These are phyloP conservation scores for Talaromyces proteolyticus DNA, from an alignment of 495 filamentous ascomycete genomes.

Conservation along the genomic window DNA sequence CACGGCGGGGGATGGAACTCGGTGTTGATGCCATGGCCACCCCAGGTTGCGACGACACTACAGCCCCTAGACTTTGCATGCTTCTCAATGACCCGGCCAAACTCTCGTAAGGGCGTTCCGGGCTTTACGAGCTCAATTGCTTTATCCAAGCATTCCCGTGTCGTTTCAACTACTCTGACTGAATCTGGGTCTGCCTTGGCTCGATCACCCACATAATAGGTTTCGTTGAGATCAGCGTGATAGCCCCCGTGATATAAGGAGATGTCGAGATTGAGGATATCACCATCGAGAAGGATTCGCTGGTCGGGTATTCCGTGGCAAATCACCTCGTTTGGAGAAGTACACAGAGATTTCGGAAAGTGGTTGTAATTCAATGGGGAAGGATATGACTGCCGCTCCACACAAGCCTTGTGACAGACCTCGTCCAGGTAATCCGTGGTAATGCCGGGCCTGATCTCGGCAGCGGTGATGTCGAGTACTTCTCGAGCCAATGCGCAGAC, in stretches of 20 bases:
- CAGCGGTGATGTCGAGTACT: constrained; percentile 73
- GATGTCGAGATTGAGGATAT: constrained; percentile 69
- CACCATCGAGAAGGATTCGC: constrained; percentile 58
- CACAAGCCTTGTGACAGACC: constrained; percentile 72
- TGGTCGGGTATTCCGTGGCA: constrained; percentile 71
- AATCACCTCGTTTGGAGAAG: constrained; percentile 75
- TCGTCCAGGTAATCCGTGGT: constrained; percentile 82
- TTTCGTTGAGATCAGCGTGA: constrained; percentile 69
- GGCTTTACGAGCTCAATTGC: constrained; percentile 66
- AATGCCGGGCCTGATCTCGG: constrained; percentile 61
- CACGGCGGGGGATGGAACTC: constrained; percentile 66
- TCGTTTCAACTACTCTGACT: constrained; percentile 60
- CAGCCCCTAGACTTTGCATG: constrained; percentile 58
- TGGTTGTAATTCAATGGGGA: constrained; percentile 79
- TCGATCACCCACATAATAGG: constrained; percentile 66
- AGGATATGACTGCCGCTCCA: constrained; percentile 77
- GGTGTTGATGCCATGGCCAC: constrained; percentile 65
- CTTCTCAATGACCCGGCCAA: constrained; percentile 63
- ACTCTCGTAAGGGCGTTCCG: constrained; percentile 61
- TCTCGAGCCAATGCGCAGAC: constrained; percentile 70
- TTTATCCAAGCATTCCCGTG: constrained; percentile 58
- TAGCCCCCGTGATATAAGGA: constrained; percentile 66
- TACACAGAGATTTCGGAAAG: constrained; percentile 84
- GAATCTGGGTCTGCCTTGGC: constrained; percentile 59
- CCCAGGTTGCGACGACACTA: constrained; percentile 61